Evolutionary conservation across 169 alveolate species (phyloP).

Genomic region (Theileria annulata): DNA sequence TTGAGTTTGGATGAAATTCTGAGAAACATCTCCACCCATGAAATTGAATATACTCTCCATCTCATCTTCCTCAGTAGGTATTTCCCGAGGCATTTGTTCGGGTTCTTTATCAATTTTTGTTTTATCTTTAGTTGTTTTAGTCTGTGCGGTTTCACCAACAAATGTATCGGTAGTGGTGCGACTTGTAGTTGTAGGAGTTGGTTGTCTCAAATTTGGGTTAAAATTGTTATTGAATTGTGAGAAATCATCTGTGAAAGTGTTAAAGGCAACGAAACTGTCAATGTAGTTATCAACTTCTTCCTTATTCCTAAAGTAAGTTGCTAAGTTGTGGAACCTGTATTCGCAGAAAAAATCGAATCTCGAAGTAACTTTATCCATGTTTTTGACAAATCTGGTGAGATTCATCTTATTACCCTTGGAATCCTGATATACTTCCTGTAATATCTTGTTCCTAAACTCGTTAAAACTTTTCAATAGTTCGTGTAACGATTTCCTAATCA

Average conservation of each 20-base stretch:
- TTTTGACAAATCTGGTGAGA: slow-evolving; percentile 50
- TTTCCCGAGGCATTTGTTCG: background rate
- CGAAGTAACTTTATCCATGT: slow-evolving; percentile 44
- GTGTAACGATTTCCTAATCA: slow-evolving; percentile 23
- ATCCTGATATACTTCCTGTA: slow-evolving; percentile 37
- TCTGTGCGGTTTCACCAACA: background rate
- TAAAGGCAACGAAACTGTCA: slow-evolving; percentile 25
- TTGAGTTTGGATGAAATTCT: background rate
- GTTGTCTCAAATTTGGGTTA: slow-evolving; percentile 28
- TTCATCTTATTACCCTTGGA: slow-evolving; percentile 18
- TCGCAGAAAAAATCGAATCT: slow-evolving; percentile 55
- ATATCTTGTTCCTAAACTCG: slow-evolving; percentile 41
- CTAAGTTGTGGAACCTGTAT: slow-evolving; percentile 49
- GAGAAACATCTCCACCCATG: background rate
- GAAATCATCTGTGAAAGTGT: slow-evolving; percentile 13
- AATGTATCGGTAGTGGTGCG: background rate
- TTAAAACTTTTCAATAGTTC: slow-evolving; percentile 39
- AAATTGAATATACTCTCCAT: background rate
- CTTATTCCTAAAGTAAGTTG: slow-evolving; percentile 35
- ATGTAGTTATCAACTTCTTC: slow-evolving; percentile 45
- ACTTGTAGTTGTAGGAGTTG: background rate
- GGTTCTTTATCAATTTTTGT: background rate
- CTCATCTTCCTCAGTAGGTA: background rate
- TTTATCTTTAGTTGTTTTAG: background rate
- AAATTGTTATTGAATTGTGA: slow-evolving; percentile 42